Percentiles rank a stretch among this genome's conserved stretches.
phyloP scores from a whole-genome alignment of 2,329 filamentous ascomycete genomes.

The Simplicillium sp. region DNA sequence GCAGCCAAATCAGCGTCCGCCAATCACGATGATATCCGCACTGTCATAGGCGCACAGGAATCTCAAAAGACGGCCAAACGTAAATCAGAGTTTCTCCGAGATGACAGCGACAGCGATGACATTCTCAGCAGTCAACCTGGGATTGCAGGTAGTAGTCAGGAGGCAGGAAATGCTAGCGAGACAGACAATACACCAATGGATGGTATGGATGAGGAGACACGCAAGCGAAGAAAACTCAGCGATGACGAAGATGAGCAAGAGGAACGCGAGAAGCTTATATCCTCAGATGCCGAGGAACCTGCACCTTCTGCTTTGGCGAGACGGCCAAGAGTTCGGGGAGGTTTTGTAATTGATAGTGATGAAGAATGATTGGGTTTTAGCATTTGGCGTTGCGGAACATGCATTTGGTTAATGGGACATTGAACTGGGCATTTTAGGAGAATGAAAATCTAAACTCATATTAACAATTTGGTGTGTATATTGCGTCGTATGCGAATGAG shows the following conservation, averaged over 20 bases:
- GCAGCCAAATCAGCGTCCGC: conserved; percentile 17
- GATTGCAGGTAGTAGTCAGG: conserved; percentile 14
- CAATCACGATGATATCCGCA: conserved; percentile 5
- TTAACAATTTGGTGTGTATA: not conserved
- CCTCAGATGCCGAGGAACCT: conserved; percentile 32
- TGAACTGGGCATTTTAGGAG: not conserved
- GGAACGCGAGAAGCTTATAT: conserved; percentile 14
- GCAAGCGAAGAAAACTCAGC: conserved; percentile 27
- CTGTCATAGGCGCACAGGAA: not conserved
- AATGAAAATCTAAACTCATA: not conserved
- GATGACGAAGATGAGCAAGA: conserved; percentile 18
- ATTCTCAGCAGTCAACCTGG: conserved; percentile 12
- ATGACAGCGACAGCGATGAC: conserved; percentile 16
- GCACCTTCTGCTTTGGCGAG: conserved; percentile 23
- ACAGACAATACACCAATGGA: conserved; percentile 19
- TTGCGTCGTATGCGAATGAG: not conserved
- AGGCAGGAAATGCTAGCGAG: conserved; percentile 12
- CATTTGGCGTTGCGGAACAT: not conserved
- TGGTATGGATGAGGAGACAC: conserved; percentile 21
- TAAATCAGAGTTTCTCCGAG: conserved; percentile 14
- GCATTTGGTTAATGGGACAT: not conserved
- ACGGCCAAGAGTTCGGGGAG: conserved; percentile 36
- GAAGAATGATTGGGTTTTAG: conserved; percentile 20
- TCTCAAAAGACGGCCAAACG: conserved; percentile 15
- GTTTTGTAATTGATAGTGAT: conserved; percentile 51